A percentile compares a stretch with the other conserved stretches of the same genome.
phyloP scores from a whole-genome alignment of 202 grass and related monocot genomes.

The Setaria viridis region DNA sequence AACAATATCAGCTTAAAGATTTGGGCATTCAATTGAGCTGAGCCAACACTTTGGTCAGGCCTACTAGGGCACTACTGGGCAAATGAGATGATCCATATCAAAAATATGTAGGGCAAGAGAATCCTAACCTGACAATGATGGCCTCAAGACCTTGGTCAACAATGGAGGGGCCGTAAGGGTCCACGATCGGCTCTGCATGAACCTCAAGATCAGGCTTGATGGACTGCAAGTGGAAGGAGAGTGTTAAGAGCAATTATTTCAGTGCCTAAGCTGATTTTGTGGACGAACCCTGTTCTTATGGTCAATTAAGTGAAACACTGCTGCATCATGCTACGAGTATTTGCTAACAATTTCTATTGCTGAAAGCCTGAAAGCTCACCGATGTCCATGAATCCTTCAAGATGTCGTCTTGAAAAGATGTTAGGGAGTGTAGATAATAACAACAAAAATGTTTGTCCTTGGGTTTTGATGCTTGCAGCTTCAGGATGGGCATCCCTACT shows the following conservation, averaged over 20 bases:
- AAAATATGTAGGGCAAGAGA: not conserved
- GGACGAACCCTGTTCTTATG: not conserved
- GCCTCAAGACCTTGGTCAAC: conserved; percentile 71
- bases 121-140: conserved; percentile 84
- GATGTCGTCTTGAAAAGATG: not conserved
- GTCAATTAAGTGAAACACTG: not conserved
- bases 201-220: conserved; percentile 71
- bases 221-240: conserved; percentile 53
- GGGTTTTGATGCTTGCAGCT: not conserved
- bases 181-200: conserved; percentile 70
- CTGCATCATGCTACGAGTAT: not conserved
- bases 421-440: not conserved
- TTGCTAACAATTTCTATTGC: not conserved
- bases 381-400: no score
- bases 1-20: not conserved
- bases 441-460: not conserved
- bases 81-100: not conserved
- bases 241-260: not conserved
- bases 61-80: not conserved
- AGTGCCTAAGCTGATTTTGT: not conserved
- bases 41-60: not conserved
- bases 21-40: not conserved
- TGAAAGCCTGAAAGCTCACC: not conserved
- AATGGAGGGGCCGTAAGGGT: conserved; percentile 88
- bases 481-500: not conserved